Base-by-base conservation (phyloP, 192 early-diverging fungal species). In the Lobosporangium transversale region DNA sequence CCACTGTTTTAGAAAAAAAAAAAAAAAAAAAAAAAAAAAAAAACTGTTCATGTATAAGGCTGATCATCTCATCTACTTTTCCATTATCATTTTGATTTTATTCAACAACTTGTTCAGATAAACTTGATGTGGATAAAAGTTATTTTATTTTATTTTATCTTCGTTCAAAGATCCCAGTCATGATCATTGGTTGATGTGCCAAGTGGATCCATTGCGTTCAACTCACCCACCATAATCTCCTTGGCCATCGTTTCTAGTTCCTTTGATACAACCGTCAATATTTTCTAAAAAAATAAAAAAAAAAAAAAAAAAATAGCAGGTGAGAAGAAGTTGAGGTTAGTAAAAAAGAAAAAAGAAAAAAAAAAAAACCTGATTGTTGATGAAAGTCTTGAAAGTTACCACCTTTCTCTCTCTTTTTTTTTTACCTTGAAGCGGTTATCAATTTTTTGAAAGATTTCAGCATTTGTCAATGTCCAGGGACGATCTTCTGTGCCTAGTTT, bases 391-490 rank as follows among this genome's bases (percentile, higher is more conserved):
- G n/a, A n/a, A n/a, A n/a, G n/a, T n/a, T n/a, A n/a, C n/a, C n/a
- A n/a, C n/a, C n/a, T n/a, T n/a, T n/a, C n/a, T n/a, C 3, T 53
- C 30, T 4, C 1, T 65, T 59, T 31, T 50, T 30, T 58, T 42
- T 15, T 57, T 74, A 74, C 70, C 70, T 75, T 75, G 52, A 75
- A 75, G 11, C 70, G 70, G 29, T 20, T 49, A 44, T 75, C 70
- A 40, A 75, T 47, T 44, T 66, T 65, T 40, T 75, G 70, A 30
- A 75, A 75, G 51, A 75, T 54, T 51, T 75, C 70, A 1, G 55
- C 43, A 9, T 45, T 58, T 0, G 62, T 59, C 57, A 75, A 47
- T 5, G 47, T 65, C 62, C 70, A 75, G 35, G 64, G n/a, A 2
- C 48, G 54, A 14, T 61, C 63, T 12, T 64, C 27, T 10, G 32